phyloP scores from a whole-genome alignment of 2,329 filamentous ascomycete genomes.

The Arthrobotrys pseudoclavata region DNA sequence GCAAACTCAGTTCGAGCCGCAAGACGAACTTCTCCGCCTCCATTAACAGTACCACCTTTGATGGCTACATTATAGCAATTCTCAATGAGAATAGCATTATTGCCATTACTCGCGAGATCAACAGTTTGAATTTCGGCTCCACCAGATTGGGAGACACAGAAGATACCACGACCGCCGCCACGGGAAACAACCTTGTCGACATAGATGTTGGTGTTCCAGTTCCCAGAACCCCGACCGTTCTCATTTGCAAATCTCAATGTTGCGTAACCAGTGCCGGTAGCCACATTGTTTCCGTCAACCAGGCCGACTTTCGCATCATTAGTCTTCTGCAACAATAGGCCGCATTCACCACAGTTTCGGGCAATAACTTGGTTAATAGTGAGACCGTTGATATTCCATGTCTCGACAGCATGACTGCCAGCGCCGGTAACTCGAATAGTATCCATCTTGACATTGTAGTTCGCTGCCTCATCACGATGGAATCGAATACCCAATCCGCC shows the following conservation, averaged over 20 bases:
- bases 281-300: constrained; percentile 73
- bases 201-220: constrained; percentile 71
- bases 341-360: constrained; percentile 71
- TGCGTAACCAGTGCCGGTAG: constrained; percentile 70
- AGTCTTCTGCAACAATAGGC: constrained; percentile 71
- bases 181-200: constrained; percentile 72
- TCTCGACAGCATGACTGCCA: constrained; percentile 72
- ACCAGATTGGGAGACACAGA: constrained; percentile 73
- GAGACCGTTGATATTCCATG: constrained; percentile 73
- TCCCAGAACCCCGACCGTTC: constrained; percentile 69
- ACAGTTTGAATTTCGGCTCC: constrained; percentile 70
- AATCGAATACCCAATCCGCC: constrained; percentile 73
- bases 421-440: constrained; percentile 71
- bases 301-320: constrained; percentile 71
- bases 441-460: constrained; percentile 72
- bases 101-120: constrained; percentile 71
- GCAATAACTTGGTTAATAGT: constrained; percentile 71
- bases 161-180: constrained; percentile 72
- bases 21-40: constrained; percentile 72
- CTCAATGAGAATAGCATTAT: constrained; percentile 73
- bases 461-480: constrained; percentile 71
- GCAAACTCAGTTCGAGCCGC: constrained; percentile 71
- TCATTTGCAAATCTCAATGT: constrained; percentile 72
- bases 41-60: constrained; percentile 70
- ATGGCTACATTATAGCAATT: constrained; percentile 73